Percentiles rank a stretch among this genome's conserved stretches.
Conservation (phyloP, 768 basidiomycete species). For the Xerocomellus dryophilus region DNA sequence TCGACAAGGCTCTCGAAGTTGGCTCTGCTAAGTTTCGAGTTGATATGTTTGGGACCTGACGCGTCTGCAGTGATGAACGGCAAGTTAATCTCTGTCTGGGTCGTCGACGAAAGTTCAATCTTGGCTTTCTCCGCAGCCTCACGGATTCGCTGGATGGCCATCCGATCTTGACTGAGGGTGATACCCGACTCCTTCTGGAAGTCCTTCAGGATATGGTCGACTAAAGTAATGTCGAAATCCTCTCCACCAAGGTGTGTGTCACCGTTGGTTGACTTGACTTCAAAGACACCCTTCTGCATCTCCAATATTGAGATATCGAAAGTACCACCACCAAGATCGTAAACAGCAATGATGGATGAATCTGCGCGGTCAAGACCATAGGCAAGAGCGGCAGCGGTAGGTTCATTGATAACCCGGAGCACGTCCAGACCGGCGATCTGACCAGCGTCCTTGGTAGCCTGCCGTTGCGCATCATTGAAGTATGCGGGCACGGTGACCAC, state of each 20-base stretch:
- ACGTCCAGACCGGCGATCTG: constrained; percentile 97
- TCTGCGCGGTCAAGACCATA: constrained; percentile 88
- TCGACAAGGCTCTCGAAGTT: constrained; percentile 87
- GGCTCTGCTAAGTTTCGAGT: constrained; percentile 81
- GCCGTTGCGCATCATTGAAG: constrained; percentile 99
- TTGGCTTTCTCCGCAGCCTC: constrained; percentile 99
- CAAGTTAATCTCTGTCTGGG: constrained; percentile 95
- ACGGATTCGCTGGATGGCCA: constrained; percentile 98
- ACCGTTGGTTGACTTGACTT: constrained; percentile 99
- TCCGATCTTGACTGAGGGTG: constrained; percentile 79
- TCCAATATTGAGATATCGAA: constrained; percentile 99
- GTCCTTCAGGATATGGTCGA: constrained; percentile 80
- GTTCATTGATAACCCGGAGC: constrained; percentile 97
- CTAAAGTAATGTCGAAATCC: constrained; percentile 91
- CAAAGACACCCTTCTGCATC: constrained; percentile 99
- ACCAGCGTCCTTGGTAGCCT: constrained; percentile 97
- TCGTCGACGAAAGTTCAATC: constrained; percentile 92
- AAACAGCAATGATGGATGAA: constrained; percentile 92
- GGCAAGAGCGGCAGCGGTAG: constrained; percentile 96
- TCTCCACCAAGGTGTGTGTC: constrained; percentile 98
- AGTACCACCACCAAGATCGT: constrained; percentile 97
- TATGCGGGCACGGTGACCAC: constrained; percentile 97
- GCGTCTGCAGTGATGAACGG: constrained; percentile 98
- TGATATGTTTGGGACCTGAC: constrained; percentile 95
- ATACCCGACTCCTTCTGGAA: constrained; percentile 93